Evolutionary conservation across 73 alveolate genomes (phyloP).

Genomic region (Tetrahymena malaccensis): DNA sequence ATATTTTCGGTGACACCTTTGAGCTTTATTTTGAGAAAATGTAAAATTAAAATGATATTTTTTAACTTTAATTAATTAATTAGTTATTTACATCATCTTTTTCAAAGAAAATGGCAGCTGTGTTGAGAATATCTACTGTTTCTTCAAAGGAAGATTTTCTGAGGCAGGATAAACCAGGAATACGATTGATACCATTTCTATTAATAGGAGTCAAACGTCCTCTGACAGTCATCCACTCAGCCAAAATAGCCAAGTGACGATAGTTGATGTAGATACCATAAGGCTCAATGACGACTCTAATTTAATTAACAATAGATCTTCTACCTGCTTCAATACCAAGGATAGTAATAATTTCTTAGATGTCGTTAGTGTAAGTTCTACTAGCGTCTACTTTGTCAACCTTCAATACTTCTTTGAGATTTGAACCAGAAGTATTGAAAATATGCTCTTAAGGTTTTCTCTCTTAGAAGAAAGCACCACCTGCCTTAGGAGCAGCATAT

Average conservation of each 20-base stretch:
- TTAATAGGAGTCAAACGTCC: slow-evolving; percentile 39
- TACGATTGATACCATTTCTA: slow-evolving; percentile 41
- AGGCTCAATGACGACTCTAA: slow-evolving; percentile 21
- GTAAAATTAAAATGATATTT: neutral
- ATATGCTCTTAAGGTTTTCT: neutral
- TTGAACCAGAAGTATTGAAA: neutral
- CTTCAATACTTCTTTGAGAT: neutral
- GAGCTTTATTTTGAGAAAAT: neutral
- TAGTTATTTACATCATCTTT: slow-evolving; percentile 51
- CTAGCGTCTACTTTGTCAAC: neutral
- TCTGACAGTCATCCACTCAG: slow-evolving; percentile 46
- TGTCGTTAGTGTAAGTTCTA: neutral
- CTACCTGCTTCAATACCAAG: slow-evolving; percentile 44
- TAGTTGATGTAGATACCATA: slow-evolving; percentile 43
- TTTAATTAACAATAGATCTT: slow-evolving; percentile 24
- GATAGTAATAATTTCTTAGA: slow-evolving; percentile 1
- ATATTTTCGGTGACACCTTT: slow-evolving; percentile 35
- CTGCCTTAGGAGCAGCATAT: neutral
- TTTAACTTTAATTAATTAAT: no score
- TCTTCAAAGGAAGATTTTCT: slow-evolving; percentile 89
- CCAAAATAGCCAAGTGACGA: slow-evolving; percentile 19
- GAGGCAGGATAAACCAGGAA: slow-evolving; percentile 27
- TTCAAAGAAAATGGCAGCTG: slow-evolving; percentile 98
- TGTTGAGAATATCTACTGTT: slow-evolving; percentile 98
- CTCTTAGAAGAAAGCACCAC: neutral